Base-by-base conservation (phyloP, 2,329 filamentous ascomycete species). In the Eurotiales sp. region DNA sequence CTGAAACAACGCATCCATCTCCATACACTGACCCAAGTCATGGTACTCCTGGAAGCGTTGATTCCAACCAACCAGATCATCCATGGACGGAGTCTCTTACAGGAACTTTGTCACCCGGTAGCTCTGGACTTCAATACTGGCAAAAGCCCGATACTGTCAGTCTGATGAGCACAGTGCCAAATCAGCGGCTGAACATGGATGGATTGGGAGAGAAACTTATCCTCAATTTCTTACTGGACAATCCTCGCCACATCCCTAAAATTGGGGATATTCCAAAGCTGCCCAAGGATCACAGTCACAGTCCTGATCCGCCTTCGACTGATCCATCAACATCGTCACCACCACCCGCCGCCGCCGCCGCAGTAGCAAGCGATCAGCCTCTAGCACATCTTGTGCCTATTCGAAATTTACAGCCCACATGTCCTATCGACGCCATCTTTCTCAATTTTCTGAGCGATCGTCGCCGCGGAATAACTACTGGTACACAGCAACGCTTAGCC, bases 381-480 rank as follows among this genome's bases (percentile, higher is more conserved):
- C 52, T 65, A n/a, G 65, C 68, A 8, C 70, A 68, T 58, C 61
- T 67, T 44, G 66, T 69, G 8, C 70, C 78, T 29, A 71, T 85
- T 44, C 78, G 77, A 55, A 88, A 90, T 61, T 76, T 80, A 17
- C 66, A 77, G 1, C 79, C 88, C 1, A 90, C 88, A 0, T 93
- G 88, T 64, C 82, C 88, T 0, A 77, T 95, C 1, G 90, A 95
- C 63, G 77, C 75, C 37, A 80, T 96, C n/a, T 78, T 95, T 40
- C 78, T 92, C 21, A 85, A 91, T 64, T 95, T 93, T 62, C 77
- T 93, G 23, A 77, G 81, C 22, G 83, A 88, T 59, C 81, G 86
- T 5, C 79, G 79, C 29, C 81, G 78, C 32, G 80, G 85, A 59
- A 83, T 83, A 43, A 80, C 84, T 1, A 80, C 87, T 54, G 4